Base-by-base conservation (phyloP, 768 basidiomycete genomes). In the Russula compacta region DNA sequence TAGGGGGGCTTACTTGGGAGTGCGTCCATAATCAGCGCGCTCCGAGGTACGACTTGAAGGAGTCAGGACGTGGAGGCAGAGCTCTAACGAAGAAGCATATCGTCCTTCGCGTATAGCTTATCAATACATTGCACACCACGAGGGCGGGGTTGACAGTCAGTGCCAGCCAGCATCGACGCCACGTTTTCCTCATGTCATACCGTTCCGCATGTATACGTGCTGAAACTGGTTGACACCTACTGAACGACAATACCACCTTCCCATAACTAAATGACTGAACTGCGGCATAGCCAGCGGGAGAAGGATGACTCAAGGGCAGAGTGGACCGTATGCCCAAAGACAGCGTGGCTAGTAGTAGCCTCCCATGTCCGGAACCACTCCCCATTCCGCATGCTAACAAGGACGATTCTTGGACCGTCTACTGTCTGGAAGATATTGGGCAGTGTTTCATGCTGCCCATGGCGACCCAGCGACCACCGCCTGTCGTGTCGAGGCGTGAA, bases 321-420 rank as follows among this genome's bases (percentile, higher is more conserved):
- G 14, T 68, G 56, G 53, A 60, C 52, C 56, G 21, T 42, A 46
- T 6, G 29, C 53, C n/a, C 73, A 60, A 2, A 19, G 21, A 91
- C 86, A 0, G 82, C 83, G 33, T 79, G 77, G 49, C 75, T 74
- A 55, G 92, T 88, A 1, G 81, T 76, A 32, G 75, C 75, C 68
- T 91, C 86, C 87, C 90, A 92, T 53, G 75, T 74, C 69, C 77
- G 80, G 71, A 90, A 86, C 89, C 89, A 92, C 65, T 87, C 81
- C 8, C 83, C 85, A 71, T 92, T 90, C 59, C 77, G 77, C 55
- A 82, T 65, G 5, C 88, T 87, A 1, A 83, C 67, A 11, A 82
- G 65, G 68, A 29, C 24, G 24, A 75, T 73, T 61, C 73, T 75
- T 51, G 71, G 40, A 66, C 71, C 56, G 58, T 67, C 63, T 29